phyloP scores from a whole-genome alignment of 2,329 filamentous ascomycete genomes.

The Monosporascus sp. region DNA sequence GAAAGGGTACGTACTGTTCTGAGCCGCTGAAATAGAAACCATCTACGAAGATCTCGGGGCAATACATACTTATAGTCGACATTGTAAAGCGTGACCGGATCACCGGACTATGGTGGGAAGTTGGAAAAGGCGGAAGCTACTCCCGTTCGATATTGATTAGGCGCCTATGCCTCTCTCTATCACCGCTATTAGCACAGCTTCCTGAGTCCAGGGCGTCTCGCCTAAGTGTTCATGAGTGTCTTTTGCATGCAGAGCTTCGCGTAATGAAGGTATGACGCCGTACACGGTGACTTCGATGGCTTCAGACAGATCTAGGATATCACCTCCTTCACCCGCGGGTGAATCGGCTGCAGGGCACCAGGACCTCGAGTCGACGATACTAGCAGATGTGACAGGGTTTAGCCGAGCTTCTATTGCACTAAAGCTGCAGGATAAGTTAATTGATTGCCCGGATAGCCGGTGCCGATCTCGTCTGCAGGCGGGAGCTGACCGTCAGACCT shows the following conservation, averaged over 20 bases:
- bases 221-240: not conserved
- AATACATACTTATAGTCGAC: not conserved
- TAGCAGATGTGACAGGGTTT: not conserved
- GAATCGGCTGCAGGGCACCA: not conserved
- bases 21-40: not conserved
- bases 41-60: not conserved
- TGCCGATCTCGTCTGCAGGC: not conserved
- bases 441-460: not conserved
- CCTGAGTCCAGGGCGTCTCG: not conserved
- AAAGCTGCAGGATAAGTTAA: not conserved
- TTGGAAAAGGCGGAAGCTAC: not conserved
- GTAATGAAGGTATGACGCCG: not conserved
- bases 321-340: not conserved
- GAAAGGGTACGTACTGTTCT: not conserved
- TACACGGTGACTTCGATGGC: not conserved
- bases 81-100: not conserved
- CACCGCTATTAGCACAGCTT: not conserved
- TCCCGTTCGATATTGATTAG: not conserved
- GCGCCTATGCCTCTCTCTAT: not conserved
- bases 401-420: not conserved
- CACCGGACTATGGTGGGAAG: no score
- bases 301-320: not conserved
- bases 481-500: not conserved
- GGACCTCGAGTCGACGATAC: not conserved
- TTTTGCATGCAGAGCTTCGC: not conserved